These are phyloP conservation scores for Trichoderma asperelloides DNA, from an alignment of 495 filamentous ascomycete genomes.

Conservation along the genomic window DNA sequence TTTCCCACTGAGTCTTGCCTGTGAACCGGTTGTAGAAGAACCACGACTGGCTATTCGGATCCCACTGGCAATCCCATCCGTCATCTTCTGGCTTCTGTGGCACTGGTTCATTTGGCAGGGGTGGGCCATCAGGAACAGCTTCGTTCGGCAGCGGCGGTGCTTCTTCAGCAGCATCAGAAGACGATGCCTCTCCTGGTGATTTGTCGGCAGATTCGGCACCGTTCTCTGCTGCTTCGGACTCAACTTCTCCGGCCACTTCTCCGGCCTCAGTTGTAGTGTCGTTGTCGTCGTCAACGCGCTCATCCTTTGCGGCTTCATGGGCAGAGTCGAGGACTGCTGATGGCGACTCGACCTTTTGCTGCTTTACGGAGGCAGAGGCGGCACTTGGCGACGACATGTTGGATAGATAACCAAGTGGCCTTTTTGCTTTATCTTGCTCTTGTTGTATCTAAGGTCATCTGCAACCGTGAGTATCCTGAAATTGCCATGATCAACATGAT, in stretches of 20 bases:
- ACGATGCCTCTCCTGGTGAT: not conserved
- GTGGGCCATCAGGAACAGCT: constrained; percentile 19
- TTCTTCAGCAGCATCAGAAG: not conserved
- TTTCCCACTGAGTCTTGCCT: constrained; percentile 72
- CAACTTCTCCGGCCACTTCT: not conserved
- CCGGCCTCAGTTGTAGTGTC: not conserved
- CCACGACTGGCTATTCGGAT: constrained; percentile 56
- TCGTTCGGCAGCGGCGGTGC: constrained; percentile 9
- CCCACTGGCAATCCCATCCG: constrained; percentile 86
- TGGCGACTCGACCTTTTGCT: not conserved
- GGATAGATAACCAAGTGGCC: not conserved
- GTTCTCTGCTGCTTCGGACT: not conserved
- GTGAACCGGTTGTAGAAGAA: constrained; percentile 91
- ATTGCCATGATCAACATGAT: constrained; percentile 6
- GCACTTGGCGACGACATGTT: constrained; percentile 5
- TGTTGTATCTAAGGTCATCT: constrained; percentile 5
- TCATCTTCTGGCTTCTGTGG: constrained; percentile 48
- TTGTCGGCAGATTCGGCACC: not conserved
- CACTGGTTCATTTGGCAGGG: constrained; percentile 30
- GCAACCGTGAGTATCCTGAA: constrained; percentile 9
- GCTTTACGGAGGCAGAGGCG: not conserved
- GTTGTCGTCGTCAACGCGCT: not conserved
- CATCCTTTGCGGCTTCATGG: not conserved
- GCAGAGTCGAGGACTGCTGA: not conserved
- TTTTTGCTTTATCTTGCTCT: not conserved